Conservation (phyloP, 2,329 filamentous ascomycete species). For the Pyrenophora teres region DNA sequence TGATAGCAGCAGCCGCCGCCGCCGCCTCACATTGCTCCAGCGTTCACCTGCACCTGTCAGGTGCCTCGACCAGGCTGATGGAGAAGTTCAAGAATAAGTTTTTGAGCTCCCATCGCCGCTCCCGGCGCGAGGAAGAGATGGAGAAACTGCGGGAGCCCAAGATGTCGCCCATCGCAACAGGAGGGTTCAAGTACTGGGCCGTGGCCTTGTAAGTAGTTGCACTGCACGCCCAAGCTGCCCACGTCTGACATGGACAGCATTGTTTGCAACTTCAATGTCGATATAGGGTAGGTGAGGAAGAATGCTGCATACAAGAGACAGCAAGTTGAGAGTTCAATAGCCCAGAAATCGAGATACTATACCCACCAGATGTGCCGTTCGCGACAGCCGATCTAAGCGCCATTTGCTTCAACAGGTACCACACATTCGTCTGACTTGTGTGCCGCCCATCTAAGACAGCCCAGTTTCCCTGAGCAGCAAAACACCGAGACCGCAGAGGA, state of each 20-base stretch:
- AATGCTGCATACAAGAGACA: not conserved
- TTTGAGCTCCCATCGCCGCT: conserved; percentile 30
- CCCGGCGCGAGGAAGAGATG: conserved; percentile 32
- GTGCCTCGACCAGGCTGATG: conserved; percentile 32
- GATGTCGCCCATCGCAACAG: conserved; percentile 13
- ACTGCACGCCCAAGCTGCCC: not conserved
- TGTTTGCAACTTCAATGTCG: conserved; percentile 53
- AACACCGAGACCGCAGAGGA: conserved; percentile 49
- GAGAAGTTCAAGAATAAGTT: conserved; percentile 44
- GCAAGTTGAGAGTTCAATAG: conserved; percentile 27
- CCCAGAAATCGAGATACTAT: conserved; percentile 50
- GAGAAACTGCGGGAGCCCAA: conserved; percentile 18
- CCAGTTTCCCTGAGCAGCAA: conserved; percentile 50
- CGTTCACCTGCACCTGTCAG: conserved; percentile 30
- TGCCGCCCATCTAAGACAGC: conserved; percentile 12
- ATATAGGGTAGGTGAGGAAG: conserved; percentile 43
- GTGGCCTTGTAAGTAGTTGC: conserved; percentile 47
- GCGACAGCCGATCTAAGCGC: conserved; percentile 47
- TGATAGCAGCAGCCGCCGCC: conserved; percentile 9
- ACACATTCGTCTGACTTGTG: not conserved
- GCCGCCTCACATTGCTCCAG: conserved; percentile 10
- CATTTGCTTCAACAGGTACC: conserved; percentile 51
- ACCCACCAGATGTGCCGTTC: conserved; percentile 47
- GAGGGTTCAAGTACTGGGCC: conserved; percentile 47
- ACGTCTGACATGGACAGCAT: conserved; percentile 35